These are phyloP conservation scores for Podila horticola DNA, from an alignment of 192 early-diverging fungal species.

Conservation along the genomic window DNA sequence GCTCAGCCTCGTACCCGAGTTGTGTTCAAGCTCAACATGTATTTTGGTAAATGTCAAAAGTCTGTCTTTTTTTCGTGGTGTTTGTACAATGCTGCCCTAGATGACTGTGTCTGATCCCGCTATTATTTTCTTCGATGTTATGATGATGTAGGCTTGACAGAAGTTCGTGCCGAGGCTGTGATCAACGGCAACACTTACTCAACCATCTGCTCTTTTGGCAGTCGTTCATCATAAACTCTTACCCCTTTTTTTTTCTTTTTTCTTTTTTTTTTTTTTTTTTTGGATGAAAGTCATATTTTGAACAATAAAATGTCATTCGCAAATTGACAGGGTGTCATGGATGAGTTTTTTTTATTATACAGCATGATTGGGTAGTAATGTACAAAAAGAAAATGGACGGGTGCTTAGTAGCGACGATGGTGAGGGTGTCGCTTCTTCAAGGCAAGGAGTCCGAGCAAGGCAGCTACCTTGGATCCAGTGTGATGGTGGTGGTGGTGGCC, in stretches of 20 bases:
- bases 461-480: conserved; percentile 15
- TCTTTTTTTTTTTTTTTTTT: neutral
- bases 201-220: conserved; percentile 59
- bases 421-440: conserved; percentile 11
- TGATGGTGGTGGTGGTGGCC: conserved; percentile 5
- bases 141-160: conserved; percentile 53
- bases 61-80: neutral
- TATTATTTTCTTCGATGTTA: neutral
- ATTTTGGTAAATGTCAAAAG: conserved; percentile 24
- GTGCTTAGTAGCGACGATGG: neutral
- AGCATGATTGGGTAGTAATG: no score
- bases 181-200: conserved; percentile 59
- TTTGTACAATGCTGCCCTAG: neutral
- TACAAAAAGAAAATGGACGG: no score
- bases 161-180: conserved; percentile 59
- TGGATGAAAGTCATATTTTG: neutral
- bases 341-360: no score
- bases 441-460: conserved; percentile 4
- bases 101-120: neutral
- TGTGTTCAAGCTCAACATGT: conserved; percentile 51
- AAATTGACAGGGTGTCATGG: neutral
- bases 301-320: no score
- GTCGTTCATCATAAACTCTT: neutral
- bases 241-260: no score
- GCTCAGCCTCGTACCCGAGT: conserved; percentile 52